A percentile compares a stretch with the other conserved stretches of the same genome.
These are phyloP conservation scores for Fusarium newnesense DNA, from an alignment of 2,329 filamentous ascomycete species.

Conservation along the genomic window DNA sequence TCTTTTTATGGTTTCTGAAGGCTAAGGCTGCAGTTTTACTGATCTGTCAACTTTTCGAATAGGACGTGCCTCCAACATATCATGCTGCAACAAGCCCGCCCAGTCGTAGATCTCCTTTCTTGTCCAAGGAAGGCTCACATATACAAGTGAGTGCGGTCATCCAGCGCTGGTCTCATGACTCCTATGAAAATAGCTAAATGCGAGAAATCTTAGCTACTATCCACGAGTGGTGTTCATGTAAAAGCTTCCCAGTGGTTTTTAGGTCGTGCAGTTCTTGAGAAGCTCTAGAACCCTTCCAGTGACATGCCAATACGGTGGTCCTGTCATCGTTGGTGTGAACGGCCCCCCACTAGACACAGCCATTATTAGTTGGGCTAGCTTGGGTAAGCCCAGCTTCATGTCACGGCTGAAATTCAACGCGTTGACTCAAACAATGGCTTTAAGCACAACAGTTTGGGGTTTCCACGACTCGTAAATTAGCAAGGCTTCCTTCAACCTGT, in stretches of 20 bases:
- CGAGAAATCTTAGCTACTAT: neutral
- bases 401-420: neutral
- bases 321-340: slow-evolving; percentile 13
- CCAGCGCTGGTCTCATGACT: neutral
- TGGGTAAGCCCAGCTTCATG: neutral
- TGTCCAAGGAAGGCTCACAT: neutral
- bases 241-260: neutral
- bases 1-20: neutral
- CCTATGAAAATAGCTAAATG: neutral
- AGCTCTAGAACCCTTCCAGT: slow-evolving; percentile 31
- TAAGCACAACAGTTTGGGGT: neutral
- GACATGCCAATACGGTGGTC: slow-evolving; percentile 5
- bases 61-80: neutral
- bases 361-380: neutral
- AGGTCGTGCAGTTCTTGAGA: neutral
- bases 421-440: slow-evolving; percentile 16
- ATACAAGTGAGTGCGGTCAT: neutral
- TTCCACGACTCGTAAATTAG: neutral
- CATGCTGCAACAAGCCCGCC: neutral
- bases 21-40: neutral
- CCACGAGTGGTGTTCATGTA: neutral
- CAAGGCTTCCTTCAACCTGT: neutral
- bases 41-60: neutral
- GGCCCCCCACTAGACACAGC: neutral
- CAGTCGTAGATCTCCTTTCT: neutral